Evolutionary conservation across 2,329 filamentous ascomycete genomes (phyloP), one percentile per base, ranked within the genome.

Genomic region (Paraphoma chrysanthemicola): DNA sequence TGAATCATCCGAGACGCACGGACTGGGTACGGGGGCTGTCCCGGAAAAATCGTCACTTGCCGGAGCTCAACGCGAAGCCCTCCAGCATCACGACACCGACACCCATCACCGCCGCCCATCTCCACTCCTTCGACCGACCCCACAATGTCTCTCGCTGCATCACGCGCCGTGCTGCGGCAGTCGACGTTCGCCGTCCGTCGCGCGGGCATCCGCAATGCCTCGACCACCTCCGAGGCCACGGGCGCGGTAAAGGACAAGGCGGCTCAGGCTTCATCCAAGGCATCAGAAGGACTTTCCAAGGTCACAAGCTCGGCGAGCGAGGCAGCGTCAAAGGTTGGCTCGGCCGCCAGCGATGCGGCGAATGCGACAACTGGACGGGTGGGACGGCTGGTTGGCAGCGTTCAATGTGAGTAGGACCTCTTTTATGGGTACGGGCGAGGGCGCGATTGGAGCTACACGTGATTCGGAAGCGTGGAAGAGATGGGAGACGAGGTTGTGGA

Each of bases 291-390:
- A 64, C 86, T 97, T 53, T 92, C 90, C 70, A 88, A 88, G 75
- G 93, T 95, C 71, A 84, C 89, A 63, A 88, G 90, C 70, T 88
- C 91, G 51, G 93, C 93, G 69, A 91, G 91, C 54, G 89, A 91
- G 59, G 91, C 88, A 59, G 83, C 96, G 70, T 84, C 86, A 68
- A 88, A 86, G 75, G 91, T 90, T 68, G 90, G 90, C 54, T 86
- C 87, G 75, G 85, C 67, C 14, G 64, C 69, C 47, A 57, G 58
- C 53, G 69, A 67, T 56, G 66, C 87, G 53, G 80, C 89, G 30
- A 56, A 52, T 43, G 60, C 62, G 53, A 60, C 62, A 39, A 59
- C 58, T 14, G 90, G 71, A 93, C 92, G 60, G 93, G 92, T 72
- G 87, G 85, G 60, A 56, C 51, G 60, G 79, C 75, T 93, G 67